Conservation (phyloP, 2,329 filamentous ascomycete species). For the Fonsecaea erecta region DNA sequence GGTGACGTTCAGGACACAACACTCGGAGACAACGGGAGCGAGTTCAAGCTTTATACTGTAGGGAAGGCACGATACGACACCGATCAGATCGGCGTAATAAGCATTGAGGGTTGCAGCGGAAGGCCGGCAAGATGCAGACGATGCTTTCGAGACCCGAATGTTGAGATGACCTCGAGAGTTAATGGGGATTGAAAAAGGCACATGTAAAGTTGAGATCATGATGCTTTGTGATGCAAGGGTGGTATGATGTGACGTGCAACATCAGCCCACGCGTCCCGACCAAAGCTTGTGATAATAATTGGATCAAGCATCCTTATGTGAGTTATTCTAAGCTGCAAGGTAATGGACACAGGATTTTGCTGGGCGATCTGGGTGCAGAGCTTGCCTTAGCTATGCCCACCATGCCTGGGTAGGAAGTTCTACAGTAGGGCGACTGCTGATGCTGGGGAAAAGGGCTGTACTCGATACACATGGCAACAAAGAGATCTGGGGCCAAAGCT, state of each 20-base stretch:
- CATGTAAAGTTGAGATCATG: background rate
- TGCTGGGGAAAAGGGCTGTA: too few species aligned
- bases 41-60: background rate
- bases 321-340: conserved; percentile 8
- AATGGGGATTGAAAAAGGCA: background rate
- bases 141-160: background rate
- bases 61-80: background rate
- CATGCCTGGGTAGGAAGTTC: background rate
- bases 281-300: background rate
- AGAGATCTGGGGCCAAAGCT: background rate
- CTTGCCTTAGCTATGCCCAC: background rate
- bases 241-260: conserved; percentile 17
- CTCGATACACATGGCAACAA: too few species aligned
- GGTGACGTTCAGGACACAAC: background rate
- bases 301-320: conserved; percentile 13
- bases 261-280: conserved; percentile 9
- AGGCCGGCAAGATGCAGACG: background rate
- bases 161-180: background rate
- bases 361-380: background rate
- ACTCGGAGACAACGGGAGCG: background rate
- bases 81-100: background rate
- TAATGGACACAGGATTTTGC: background rate
- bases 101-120: conserved; percentile 1
- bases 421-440: too few species aligned
- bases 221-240: conserved; percentile 5